phyloP scores from a whole-genome alignment of 306 rosid genomes.

The Trifolium subterraneum region DNA sequence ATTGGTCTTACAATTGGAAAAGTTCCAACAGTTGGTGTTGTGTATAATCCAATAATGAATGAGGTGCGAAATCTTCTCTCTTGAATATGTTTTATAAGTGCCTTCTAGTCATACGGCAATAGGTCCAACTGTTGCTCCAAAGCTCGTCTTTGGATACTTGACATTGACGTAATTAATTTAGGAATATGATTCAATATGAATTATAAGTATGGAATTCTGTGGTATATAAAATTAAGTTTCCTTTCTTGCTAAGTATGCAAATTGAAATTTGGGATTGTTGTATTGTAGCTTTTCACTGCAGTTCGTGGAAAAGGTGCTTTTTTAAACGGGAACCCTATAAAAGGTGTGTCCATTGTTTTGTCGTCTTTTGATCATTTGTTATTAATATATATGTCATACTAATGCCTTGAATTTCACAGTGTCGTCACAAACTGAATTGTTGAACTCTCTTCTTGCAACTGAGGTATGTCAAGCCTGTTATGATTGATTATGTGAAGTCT shows the following conservation, averaged over 20 bases:
- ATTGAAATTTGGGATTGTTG: slow-evolving; percentile 37
- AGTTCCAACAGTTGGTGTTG: slow-evolving; percentile 86
- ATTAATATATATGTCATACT: slow-evolving; percentile 21
- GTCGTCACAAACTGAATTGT: slow-evolving; percentile 78
- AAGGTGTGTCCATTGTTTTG: slow-evolving; percentile 57
- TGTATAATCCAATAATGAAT: slow-evolving; percentile 88
- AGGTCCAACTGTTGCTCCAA: neutral
- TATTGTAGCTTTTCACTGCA: slow-evolving; percentile 85
- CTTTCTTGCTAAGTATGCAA: slow-evolving; percentile 18
- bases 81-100: slow-evolving; percentile 7
- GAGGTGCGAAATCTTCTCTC: slow-evolving; percentile 67
- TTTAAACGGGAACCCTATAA: slow-evolving; percentile 80
- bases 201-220: slow-evolving; percentile 17
- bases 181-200: slow-evolving; percentile 30
- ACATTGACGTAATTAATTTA: slow-evolving; percentile 7
- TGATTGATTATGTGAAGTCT: slow-evolving; percentile 24
- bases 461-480: slow-evolving; percentile 69
- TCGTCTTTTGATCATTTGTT: slow-evolving; percentile 24
- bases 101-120: neutral
- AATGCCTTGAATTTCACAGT: slow-evolving; percentile 61
- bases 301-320: slow-evolving; percentile 83
- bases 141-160: slow-evolving; percentile 20
- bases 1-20: slow-evolving; percentile 93
- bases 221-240: slow-evolving; percentile 16
- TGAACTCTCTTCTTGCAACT: slow-evolving; percentile 82